Conservation (phyloP, 306 rosid species). For the Elaeagnus macrophylla region DNA sequence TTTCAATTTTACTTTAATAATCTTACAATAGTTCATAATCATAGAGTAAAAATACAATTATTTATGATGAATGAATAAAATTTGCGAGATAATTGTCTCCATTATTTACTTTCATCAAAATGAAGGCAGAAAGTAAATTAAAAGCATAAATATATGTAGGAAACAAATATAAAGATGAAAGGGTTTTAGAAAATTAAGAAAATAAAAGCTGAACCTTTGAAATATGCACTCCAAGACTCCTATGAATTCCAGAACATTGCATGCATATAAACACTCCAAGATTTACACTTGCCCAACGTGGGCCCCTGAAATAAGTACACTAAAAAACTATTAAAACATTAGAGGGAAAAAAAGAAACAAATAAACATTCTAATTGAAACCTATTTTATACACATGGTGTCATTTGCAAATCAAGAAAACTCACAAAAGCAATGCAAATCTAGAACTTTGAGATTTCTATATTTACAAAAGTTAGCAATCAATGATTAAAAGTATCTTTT, state of each 20-base stretch:
- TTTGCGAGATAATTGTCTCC: background rate
- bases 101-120: background rate
- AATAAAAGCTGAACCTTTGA: constrained; percentile 48
- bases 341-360: background rate
- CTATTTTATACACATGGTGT: background rate
- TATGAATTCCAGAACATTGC: constrained; percentile 95
- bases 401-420: background rate
- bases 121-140: background rate
- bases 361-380: background rate
- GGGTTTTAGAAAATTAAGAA: background rate
- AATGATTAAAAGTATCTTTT: too few relatives aligned
- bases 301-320: constrained; percentile 51
- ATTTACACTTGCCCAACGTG: constrained; percentile 97
- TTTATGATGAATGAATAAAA: background rate
- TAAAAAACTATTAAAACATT: background rate
- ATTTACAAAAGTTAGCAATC: background rate
- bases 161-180: background rate
- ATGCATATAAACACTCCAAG: constrained; percentile 87
- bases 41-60: too few relatives aligned
- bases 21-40: too few relatives aligned
- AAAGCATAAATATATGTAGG: background rate
- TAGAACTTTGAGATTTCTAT: background rate
- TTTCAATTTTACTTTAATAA: too few relatives aligned
- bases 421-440: background rate
- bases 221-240: constrained; percentile 94